Conservation (phyloP, 768 basidiomycete genomes). For the Lactifluus pinguis region DNA sequence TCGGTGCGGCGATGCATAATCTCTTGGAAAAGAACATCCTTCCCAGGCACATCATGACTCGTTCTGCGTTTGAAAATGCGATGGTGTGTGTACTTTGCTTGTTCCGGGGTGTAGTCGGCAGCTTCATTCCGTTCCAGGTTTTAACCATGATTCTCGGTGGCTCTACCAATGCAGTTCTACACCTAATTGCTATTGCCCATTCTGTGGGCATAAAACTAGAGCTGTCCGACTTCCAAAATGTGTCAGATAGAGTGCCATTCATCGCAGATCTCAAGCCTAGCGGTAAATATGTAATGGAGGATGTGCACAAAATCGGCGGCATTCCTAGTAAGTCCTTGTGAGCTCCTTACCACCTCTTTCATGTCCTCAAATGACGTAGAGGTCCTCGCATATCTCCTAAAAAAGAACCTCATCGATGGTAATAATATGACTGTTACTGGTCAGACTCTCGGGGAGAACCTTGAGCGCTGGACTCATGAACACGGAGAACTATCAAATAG, state of each 20-base stretch:
- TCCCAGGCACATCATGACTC: slow-evolving; percentile 95
- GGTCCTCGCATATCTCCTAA: slow-evolving; percentile 76
- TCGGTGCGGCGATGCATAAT: slow-evolving; percentile 78
- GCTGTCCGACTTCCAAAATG: slow-evolving; percentile 88
- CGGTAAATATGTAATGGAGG: slow-evolving; percentile 98
- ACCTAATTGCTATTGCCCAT: slow-evolving; percentile 94
- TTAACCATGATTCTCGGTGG: slow-evolving; percentile 96
- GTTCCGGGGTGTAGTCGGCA: background rate
- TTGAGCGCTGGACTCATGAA: slow-evolving; percentile 79
- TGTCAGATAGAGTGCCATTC: slow-evolving; percentile 90
- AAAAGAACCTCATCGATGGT: slow-evolving; percentile 84
- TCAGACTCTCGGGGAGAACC: slow-evolving; percentile 81
- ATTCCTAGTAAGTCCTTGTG: slow-evolving; percentile 67
- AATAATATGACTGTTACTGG: slow-evolving; percentile 89
- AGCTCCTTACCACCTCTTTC: background rate
- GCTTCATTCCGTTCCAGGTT: slow-evolving; percentile 42
- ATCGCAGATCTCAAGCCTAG: slow-evolving; percentile 95
- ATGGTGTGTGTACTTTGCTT: slow-evolving; percentile 47
- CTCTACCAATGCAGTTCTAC: slow-evolving; percentile 95
- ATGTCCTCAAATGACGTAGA: slow-evolving; percentile 35
- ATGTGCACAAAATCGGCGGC: slow-evolving; percentile 91
- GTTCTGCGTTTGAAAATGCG: slow-evolving; percentile 94
- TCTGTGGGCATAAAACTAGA: slow-evolving; percentile 84
- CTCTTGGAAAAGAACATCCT: slow-evolving; percentile 87
- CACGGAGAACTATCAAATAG: slow-evolving; percentile 62